These are phyloP conservation scores for Sanghuangporus baumii DNA, from an alignment of 1,284 basidiomycete genomes.

Conservation along the genomic window DNA sequence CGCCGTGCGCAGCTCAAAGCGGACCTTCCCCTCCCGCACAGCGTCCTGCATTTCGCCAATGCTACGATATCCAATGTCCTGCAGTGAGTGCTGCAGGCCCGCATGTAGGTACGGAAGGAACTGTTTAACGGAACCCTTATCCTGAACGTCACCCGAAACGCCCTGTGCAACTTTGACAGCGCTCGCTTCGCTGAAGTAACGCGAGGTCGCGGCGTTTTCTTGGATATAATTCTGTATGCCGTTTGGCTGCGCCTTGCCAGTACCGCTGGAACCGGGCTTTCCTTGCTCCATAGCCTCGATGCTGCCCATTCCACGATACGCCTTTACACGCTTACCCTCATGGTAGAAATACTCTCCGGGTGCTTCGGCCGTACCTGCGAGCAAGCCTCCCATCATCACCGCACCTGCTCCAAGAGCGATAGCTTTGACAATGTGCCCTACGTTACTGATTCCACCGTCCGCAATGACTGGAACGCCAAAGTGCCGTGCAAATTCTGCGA, in stretches of 20 bases:
- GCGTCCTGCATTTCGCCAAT: constrained; percentile 58
- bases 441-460: constrained; percentile 95
- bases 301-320: constrained; percentile 98
- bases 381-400: constrained; percentile 98
- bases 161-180: constrained; percentile 97
- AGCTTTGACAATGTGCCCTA: constrained; percentile 98
- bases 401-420: constrained; percentile 89
- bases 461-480: constrained; percentile 98
- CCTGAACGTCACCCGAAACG: constrained; percentile 94
- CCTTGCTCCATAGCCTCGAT: constrained; percentile 95
- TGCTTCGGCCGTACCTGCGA: constrained; percentile 95
- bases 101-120: constrained; percentile 92
- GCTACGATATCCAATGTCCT: constrained; percentile 85
- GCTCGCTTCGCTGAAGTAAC: constrained; percentile 96
- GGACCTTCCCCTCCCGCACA: constrained; percentile 62
- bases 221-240: constrained; percentile 29
- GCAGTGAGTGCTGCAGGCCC: constrained; percentile 93
- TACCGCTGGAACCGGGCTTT: constrained; percentile 34
- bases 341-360: constrained; percentile 99
- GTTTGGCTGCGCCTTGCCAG: neutral
- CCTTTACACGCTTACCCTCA: constrained; percentile 97
- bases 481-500: constrained; percentile 88
- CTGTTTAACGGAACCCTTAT: constrained; percentile 91
- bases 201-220: constrained; percentile 94
- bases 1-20: constrained; percentile 94